Evolutionary conservation across 495 filamentous ascomycete genomes (phyloP), one percentile per base, ranked within the genome.

Genomic region (Talaromyces trachyspermus): DNA sequence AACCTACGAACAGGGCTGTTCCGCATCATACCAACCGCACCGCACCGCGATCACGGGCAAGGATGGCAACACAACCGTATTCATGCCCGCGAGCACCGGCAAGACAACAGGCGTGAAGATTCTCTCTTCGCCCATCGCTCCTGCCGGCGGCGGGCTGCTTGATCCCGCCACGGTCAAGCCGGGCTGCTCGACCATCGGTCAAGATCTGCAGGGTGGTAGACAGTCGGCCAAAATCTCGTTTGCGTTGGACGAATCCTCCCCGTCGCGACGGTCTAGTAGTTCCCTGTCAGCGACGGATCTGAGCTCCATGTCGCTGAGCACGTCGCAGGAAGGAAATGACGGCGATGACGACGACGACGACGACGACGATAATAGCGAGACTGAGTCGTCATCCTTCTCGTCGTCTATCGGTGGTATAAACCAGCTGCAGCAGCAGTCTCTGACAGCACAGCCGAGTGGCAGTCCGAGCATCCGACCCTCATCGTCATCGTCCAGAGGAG

Each of bases 1-100:
- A 3, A 81, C 75, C 1, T 74, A 81, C 49, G 69, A 75, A 42
- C 63, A 69, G 60, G 74, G 71, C 35, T 83, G 78, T 49, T 74
- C 74, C 33, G 70, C 78, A 3, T 70, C 75, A 23, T 83, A 86
- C 47, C 88, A 95, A 57, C 90, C 91, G 0, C 78, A 80, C 46
- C 78, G 91, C 38, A 85, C 85, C 0, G 75, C 81, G 0, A 76
- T 91, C 38, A 77, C 79, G 35, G 75, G 75, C 24, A 72, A 66
- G 17, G 83, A 87, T 69, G 84, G 87, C 29, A 78, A 80, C 33
- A 94, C 86, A 2, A 95, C 86, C 0, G 71, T 97, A 24, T 92
- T 95, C 62, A 98, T 96, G 92, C 92, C 92, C 3, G 86, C 86
- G 2, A 78, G 67, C 45, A 78, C 72, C 12, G 72, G 71, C 42